phyloP scores from a whole-genome alignment of 768 basidiomycete genomes.

The Amanita exitialis region DNA sequence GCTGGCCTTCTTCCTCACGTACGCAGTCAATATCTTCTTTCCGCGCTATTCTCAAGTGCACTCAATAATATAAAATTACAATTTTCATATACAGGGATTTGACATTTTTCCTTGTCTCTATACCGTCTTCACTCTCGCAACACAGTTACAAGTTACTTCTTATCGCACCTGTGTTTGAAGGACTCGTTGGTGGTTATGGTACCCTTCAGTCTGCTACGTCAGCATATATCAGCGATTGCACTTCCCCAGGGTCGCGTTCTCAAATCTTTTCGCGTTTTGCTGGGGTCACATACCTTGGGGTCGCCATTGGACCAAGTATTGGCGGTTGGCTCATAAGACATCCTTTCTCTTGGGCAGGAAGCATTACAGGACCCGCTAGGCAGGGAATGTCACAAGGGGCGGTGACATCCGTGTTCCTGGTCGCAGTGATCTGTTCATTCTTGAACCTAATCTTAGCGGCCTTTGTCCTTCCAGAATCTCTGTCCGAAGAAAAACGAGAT shows the following conservation, averaged over 20 bases:
- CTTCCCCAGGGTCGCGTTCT: constrained; percentile 73
- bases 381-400: constrained; percentile 14
- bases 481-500: constrained; percentile 31
- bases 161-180: constrained; percentile 75
- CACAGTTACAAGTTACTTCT: constrained; percentile 74
- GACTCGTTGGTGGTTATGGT: constrained; percentile 75
- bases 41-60: not conserved
- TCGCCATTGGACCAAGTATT: constrained; percentile 70
- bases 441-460: constrained; percentile 51
- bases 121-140: constrained; percentile 44
- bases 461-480: constrained; percentile 62
- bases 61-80: constrained; percentile 5
- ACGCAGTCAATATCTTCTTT: constrained; percentile 11
- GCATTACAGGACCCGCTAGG: not conserved
- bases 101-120: constrained; percentile 75
- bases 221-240: constrained; percentile 80
- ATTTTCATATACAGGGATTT: constrained; percentile 45
- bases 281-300: constrained; percentile 70
- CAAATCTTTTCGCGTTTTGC: constrained; percentile 64
- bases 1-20: constrained; percentile 42
- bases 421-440: constrained; percentile 32
- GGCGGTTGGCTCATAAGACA: constrained; percentile 44
- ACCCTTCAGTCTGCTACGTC: constrained; percentile 68
- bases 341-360: constrained; percentile 17
- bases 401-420: constrained; percentile 39